Evolutionary conservation across 495 filamentous ascomycete genomes (phyloP).

Genomic region (Lasiosphaeria ovina): DNA sequence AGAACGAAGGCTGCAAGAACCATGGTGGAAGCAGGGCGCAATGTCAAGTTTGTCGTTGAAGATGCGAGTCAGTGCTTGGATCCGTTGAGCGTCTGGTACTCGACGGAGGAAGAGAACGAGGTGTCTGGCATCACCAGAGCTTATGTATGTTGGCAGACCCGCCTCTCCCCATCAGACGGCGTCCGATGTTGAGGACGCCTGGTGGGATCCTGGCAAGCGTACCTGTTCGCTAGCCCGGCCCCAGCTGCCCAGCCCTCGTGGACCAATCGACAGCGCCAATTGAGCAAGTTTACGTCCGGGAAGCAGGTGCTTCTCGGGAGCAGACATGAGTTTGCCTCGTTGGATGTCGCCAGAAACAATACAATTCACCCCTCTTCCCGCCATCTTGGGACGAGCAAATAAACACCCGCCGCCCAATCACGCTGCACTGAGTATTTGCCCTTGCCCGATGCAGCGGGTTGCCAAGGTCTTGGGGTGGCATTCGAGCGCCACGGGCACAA

Average conservation of each 20-base stretch:
- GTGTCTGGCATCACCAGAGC: no score
- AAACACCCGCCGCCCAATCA: neutral
- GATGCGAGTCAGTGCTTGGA: neutral
- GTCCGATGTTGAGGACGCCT: no score
- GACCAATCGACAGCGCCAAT: constrained; percentile 5
- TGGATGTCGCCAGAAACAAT: no score
- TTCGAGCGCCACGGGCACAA: neutral
- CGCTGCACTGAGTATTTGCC: neutral
- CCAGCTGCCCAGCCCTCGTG: neutral
- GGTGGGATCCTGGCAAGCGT: neutral
- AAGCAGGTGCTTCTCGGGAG: neutral
- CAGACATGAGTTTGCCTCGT: neutral
- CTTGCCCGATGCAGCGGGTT: neutral
- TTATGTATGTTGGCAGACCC: no score
- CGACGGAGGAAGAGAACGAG: no score
- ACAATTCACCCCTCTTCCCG: constrained; percentile 1
- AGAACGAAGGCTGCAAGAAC: constrained; percentile 29
- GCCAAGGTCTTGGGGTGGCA: neutral
- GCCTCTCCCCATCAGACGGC: no score
- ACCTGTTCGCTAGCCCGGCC: constrained; percentile 2
- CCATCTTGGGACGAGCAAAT: neutral
- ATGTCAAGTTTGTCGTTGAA: neutral
- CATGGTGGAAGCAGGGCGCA: constrained; percentile 26
- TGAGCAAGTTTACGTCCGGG: constrained; percentile 23
- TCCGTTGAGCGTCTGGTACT: neutral